These are phyloP conservation scores for Epichloe sibirici DNA, from an alignment of 2,329 filamentous ascomycete genomes.

Conservation along the genomic window DNA sequence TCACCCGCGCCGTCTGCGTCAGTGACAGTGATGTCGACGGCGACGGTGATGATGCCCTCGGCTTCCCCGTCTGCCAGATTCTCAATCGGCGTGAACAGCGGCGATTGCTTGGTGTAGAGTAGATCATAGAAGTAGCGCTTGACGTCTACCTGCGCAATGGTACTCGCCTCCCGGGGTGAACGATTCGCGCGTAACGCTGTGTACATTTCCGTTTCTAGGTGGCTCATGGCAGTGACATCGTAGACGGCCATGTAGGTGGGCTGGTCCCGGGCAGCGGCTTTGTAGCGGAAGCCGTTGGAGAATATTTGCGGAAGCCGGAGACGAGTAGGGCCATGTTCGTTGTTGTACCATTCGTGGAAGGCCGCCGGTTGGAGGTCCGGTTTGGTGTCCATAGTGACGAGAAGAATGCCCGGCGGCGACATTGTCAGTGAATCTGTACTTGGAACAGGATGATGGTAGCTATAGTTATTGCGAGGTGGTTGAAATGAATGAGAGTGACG, in stretches of 20 bases:
- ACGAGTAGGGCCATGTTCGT: conserved; percentile 76
- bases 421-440: conserved; percentile 11
- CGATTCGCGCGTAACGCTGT: conserved; percentile 47
- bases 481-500: too few relatives aligned
- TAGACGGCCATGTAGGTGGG: conserved; percentile 72
- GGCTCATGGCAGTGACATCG: conserved; percentile 64
- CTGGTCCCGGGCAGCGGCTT: conserved; percentile 46
- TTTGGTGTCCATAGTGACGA: conserved; percentile 76
- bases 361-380: conserved; percentile 50
- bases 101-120: conserved; percentile 40
- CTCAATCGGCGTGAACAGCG: conserved; percentile 48
- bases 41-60: conserved; percentile 47
- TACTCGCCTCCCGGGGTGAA: conserved; percentile 39
- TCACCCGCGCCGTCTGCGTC: conserved; percentile 35
- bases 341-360: conserved; percentile 92
- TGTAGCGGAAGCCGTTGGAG: conserved; percentile 68
- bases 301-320: conserved; percentile 64
- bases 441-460: too few relatives aligned
- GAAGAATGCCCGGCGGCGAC: conserved; percentile 55
- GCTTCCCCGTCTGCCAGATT: conserved; percentile 45
- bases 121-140: conserved; percentile 60
- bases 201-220: conserved; percentile 60
- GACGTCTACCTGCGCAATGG: conserved; percentile 48
- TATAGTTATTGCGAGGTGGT: too few relatives aligned
- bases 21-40: conserved; percentile 46